phyloP scores from a whole-genome alignment of 192 early-diverging fungal species.

The Allomyces javanicus region DNA sequence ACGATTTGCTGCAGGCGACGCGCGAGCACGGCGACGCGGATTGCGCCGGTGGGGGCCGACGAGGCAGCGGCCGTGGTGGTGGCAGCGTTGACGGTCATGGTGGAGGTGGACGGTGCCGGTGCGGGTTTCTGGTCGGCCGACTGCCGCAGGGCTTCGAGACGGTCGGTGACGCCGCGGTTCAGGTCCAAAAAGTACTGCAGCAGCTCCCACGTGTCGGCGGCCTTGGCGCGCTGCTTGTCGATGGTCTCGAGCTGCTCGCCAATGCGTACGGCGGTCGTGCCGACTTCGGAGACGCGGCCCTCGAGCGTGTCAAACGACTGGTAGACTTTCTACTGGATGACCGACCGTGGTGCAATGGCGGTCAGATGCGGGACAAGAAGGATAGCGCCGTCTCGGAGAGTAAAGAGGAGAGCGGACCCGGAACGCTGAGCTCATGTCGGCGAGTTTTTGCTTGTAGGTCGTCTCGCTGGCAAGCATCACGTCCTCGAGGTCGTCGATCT shows the following conservation, averaged over 20 bases:
- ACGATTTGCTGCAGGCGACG: not conserved
- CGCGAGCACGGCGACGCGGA: not conserved
- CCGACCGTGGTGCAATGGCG: not conserved
- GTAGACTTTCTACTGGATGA: constrained; percentile 50
- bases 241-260: constrained; percentile 95
- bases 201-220: constrained; percentile 71
- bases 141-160: constrained; percentile 51
- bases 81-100: not conserved
- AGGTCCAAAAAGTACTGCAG: constrained; percentile 88
- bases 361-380: not conserved
- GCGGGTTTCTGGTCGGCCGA: constrained; percentile 62
- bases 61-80: too few relatives aligned
- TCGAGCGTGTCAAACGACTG: constrained; percentile 73
- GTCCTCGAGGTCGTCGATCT: constrained; percentile 70
- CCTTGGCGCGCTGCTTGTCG: constrained; percentile 73
- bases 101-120: constrained; percentile 33
- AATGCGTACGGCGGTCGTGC: constrained; percentile 89
- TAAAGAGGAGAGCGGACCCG: constrained; percentile 12
- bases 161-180: constrained; percentile 46
- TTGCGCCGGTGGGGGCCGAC: not conserved
- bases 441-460: constrained; percentile 52
- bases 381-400: not conserved
- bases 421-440: constrained; percentile 56
- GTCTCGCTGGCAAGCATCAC: constrained; percentile 50
- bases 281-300: constrained; percentile 69